These are phyloP conservation scores for Pseudofabraea citricarpa DNA, from an alignment of 2,329 filamentous ascomycete genomes.

Conservation along the genomic window DNA sequence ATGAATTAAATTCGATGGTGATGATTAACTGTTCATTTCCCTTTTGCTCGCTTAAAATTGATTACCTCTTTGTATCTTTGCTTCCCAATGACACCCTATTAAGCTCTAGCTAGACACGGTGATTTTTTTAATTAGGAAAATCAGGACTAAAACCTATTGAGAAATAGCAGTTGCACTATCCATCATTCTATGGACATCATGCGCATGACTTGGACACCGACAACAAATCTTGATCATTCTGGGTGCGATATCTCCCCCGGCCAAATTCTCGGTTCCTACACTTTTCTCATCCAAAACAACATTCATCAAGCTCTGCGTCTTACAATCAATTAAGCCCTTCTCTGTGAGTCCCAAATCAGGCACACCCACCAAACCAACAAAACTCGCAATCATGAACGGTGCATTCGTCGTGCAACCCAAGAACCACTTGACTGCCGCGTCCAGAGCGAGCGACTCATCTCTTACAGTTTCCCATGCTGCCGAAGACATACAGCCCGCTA, in stretches of 20 bases:
- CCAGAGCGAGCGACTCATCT: slow-evolving; percentile 14
- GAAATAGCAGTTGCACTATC: background rate
- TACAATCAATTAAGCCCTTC: slow-evolving; percentile 13
- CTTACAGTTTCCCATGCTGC: slow-evolving; percentile 11
- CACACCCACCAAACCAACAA: slow-evolving; percentile 15
- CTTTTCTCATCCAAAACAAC: slow-evolving; percentile 7
- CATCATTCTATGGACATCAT: slow-evolving; percentile 11
- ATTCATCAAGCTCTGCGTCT: slow-evolving; percentile 10
- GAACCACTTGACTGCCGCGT: slow-evolving; percentile 6
- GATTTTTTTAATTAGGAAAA: too few relatives aligned
- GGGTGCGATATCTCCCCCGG: background rate
- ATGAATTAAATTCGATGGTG: too few relatives aligned
- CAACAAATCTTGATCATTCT: slow-evolving; percentile 7
- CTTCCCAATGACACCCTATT: too few relatives aligned
- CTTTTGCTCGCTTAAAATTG: too few relatives aligned
- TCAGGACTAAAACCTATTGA: too few relatives aligned
- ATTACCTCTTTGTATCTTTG: too few relatives aligned
- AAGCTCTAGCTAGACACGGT: too few relatives aligned
- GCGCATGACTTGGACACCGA: slow-evolving; percentile 10
- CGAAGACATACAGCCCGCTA: slow-evolving; percentile 20
- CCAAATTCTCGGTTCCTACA: background rate
- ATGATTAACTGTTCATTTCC: too few relatives aligned
- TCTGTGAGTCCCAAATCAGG: slow-evolving; percentile 20
- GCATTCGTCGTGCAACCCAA: slow-evolving; percentile 16
- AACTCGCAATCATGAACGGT: slow-evolving; percentile 22